Evolutionary conservation across 495 filamentous ascomycete genomes (phyloP).

Genomic region (Hypoxylon lienhwacheense): DNA sequence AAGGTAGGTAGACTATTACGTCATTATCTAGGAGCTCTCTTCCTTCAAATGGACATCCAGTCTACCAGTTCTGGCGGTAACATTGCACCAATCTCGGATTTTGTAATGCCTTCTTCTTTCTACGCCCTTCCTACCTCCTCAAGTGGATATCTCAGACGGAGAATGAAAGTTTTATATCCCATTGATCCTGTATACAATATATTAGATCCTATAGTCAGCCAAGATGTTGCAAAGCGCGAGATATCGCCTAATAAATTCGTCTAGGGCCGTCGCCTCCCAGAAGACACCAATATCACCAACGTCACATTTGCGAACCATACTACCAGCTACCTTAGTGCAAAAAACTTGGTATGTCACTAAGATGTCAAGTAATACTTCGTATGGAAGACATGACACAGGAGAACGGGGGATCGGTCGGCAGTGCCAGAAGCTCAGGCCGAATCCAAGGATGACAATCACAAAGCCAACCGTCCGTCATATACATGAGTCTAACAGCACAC

Average conservation of each 20-base stretch:
- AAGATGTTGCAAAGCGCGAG: slow-evolving; percentile 46
- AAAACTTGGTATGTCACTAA: slow-evolving; percentile 37
- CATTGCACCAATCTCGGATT: no score
- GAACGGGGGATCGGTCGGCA: slow-evolving; percentile 54
- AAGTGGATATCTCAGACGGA: no score
- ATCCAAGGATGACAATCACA: slow-evolving; percentile 61
- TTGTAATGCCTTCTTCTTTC: no score
- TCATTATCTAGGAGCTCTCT: no score
- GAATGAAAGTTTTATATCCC: no score
- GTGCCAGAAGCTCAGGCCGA: slow-evolving; percentile 56
- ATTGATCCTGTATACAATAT: no score
- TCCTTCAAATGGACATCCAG: no score
- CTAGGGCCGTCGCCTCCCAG: slow-evolving; percentile 22
- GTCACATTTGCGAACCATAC: not conserved
- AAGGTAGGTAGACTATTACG: no score
- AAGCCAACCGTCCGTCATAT: slow-evolving; percentile 59
- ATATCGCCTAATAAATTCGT: slow-evolving; percentile 36
- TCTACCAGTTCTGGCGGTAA: no score
- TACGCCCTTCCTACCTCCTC: no score
- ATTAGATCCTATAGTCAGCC: not conserved
- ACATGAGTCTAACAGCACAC: slow-evolving; percentile 45
- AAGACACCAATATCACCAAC: slow-evolving; percentile 11
- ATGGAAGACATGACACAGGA: slow-evolving; percentile 51
- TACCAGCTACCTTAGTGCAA: slow-evolving; percentile 16
- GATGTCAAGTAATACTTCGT: slow-evolving; percentile 37